Evolutionary conservation across 345 rosid genomes (phyloP).

Genomic region (thale cress (Arabidopsis thaliana)): DNA sequence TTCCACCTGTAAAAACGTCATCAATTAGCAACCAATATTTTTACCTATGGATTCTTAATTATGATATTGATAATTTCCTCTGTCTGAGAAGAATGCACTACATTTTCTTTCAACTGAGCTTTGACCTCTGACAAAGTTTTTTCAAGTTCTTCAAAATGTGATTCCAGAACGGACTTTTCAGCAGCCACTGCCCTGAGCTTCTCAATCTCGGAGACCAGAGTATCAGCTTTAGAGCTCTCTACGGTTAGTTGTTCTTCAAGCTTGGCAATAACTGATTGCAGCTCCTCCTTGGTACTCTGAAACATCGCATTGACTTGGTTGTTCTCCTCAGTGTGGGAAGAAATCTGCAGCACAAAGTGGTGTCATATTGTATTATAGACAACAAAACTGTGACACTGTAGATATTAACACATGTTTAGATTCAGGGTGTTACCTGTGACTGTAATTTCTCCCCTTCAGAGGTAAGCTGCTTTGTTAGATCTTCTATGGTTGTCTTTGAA

Average conservation of each 20-base stretch:
- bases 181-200: slow-evolving; percentile 56
- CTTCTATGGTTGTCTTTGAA: slow-evolving; percentile 69
- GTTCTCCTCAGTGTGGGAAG: slow-evolving; percentile 74
- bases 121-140: slow-evolving; percentile 55
- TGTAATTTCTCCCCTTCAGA: slow-evolving; percentile 74
- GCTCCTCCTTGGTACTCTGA: slow-evolving; percentile 73
- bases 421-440: slow-evolving; percentile 66
- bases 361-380: not conserved
- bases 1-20: slow-evolving; percentile 49
- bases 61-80: not conserved
- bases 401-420: slow-evolving; percentile 17
- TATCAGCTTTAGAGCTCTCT: slow-evolving; percentile 55
- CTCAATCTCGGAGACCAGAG: slow-evolving; percentile 59
- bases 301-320: slow-evolving; percentile 62
- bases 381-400: slow-evolving; percentile 11
- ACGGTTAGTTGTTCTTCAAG: slow-evolving; percentile 66
- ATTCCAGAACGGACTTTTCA: slow-evolving; percentile 63
- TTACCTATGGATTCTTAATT: not conserved
- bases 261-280: slow-evolving; percentile 63
- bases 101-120: slow-evolving; percentile 64
- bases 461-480: slow-evolving; percentile 59
- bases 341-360: slow-evolving; percentile 57
- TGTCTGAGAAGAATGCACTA: slow-evolving; percentile 37
- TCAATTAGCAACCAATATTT: slow-evolving; percentile 16
- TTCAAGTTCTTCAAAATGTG: slow-evolving; percentile 66